Base-by-base conservation (phyloP, 306 rosid genomes). In the Prunus armeniaca region DNA sequence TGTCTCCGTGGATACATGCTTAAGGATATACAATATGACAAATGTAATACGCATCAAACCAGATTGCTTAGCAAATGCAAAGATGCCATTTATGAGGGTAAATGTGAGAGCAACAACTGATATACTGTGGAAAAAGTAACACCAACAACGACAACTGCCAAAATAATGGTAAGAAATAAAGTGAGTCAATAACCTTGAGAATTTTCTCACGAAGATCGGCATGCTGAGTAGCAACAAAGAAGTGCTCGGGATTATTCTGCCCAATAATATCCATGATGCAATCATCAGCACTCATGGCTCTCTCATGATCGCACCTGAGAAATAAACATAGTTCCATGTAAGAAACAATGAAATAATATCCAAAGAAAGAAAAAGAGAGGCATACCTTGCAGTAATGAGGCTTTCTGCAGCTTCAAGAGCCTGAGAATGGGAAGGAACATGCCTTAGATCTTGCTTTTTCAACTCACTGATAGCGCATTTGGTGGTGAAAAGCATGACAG, bases 151-250 rank as follows among this genome's bases (percentile, higher is more conserved):
- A 47, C 3, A 50, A 30, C 60, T 38, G 9, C 43, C 43, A 38
- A 38, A 6, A 38, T 38, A 38, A 38, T 38, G 7, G 9, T 32
- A 12, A 65, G 49, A 22, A 45, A 27, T 20, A 65, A 2, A 30
- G 22, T 5, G 62, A 63, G 30, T 24, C 9, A 71, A 22, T 68
- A 51, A 90, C 96, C 97, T 90, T 84, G 79, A 80, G 89, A 71
- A 91, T 79, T 74, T 84, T 75, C 55, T 82, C 77, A 54, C 94
- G 88, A 75, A 90, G 79, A 32, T 87, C 90, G 70, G 66, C 14
- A 30, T 94, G 94, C 76, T 91, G 96, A 79, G 90, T 88, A 76
- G 93, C 94, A 78, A 91, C 86, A 85, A 94, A 90, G 65, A 94
- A 94, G 80, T 91, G 98, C 79, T 85, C 91, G 0, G 89, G 73